Base-by-base conservation (phyloP, 371 early-diverging fungal genomes). In the Actinomucor elegans region DNA sequence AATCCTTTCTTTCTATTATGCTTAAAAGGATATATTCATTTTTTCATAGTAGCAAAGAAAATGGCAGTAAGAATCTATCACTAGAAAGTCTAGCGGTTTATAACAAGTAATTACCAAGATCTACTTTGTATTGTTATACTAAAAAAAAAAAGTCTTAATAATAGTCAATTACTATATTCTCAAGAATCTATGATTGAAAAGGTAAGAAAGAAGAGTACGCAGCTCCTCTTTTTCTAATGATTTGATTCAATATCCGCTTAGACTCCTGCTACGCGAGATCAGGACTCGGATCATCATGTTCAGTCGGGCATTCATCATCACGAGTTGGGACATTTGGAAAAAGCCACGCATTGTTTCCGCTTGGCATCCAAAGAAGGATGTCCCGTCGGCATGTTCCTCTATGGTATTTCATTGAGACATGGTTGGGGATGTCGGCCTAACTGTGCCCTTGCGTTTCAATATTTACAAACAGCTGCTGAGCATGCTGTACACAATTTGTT, bases 351-450 rank as follows among this genome's bases (percentile, higher is more conserved):
- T 45, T 83, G 85, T 59, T 90, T 91, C 53, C 79, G 84, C 44
- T 64, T 79, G 27, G 83, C 90, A 3, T 89, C 92, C 8, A 75
- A 85, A 46, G 55, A 69, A 48, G 78, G 78, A 15, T 77, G 77
- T 47, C 85, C 87, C 5, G 62, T 88, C 6, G 92, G 90, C 9
- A 80, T 92, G 84, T 83, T 92, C 55, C 73, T 92, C 20, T 91
- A 85, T 64, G 92, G 88, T 24, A 76, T 92, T 37, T 85, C 87
- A 21, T 64, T 91, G 31, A 80, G 92, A 3, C 92, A 92, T 62
- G 91, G 92, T 18, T 91, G 90, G 86, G 89, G 90, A 3, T 86
- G 87, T 68, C 73, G 80, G 50, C 54, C 69, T 5, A 86, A 86
- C 61, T 81, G 79, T 24, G 55, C 68, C 11, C 58, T 81, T 35